Base-by-base conservation (phyloP, 2,329 filamentous ascomycete genomes). In the Fusarium aywerte region DNA sequence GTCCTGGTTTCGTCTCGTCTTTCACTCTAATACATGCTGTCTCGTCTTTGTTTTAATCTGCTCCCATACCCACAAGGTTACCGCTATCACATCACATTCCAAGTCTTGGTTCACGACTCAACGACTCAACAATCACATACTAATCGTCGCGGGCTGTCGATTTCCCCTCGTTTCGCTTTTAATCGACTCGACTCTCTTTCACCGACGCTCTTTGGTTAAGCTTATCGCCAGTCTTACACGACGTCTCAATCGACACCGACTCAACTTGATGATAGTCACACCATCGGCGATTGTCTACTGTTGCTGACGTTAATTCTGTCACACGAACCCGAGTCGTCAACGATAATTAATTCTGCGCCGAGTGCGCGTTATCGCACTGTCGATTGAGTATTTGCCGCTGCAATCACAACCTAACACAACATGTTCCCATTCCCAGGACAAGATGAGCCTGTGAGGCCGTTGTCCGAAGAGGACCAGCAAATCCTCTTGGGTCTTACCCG, bases 381-480 rank as follows among this genome's bases (percentile, higher is more conserved):
- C 51, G 45, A 52, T 58, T 43, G 58, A 63, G 55, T 58, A 56
- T 57, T 49, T 39, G 42, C 39, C 45, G 57, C 54, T 45, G 27
- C 50, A 64, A 67, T n/a, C 53, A 50, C 40, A 59, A 49, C 18
- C 31, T 45, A 16, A 42, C 49, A 29, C 32, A 61, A 60, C 58
- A 80, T 80, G 78, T 78, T 79, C 58, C 74, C 75, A 15, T 78
- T 75, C 62, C 73, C 68, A 47, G 67, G 69, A 42, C 72, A 73
- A 49, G 78, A 80, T 35, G 78, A 80, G 48, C 69, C 73, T 61
- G 70, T 78, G 58, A 76, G 77, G 47, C 74, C 77, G n/a, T 59
- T 80, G 52, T 62, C 75, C 32, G 78, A 80, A 9, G 78, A 80
- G 44, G 78, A 80, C 60, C 78, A 79, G 62, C 78, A 79, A 42